Conservation (phyloP, 116 monocot genomes). For the Zostera marina region DNA sequence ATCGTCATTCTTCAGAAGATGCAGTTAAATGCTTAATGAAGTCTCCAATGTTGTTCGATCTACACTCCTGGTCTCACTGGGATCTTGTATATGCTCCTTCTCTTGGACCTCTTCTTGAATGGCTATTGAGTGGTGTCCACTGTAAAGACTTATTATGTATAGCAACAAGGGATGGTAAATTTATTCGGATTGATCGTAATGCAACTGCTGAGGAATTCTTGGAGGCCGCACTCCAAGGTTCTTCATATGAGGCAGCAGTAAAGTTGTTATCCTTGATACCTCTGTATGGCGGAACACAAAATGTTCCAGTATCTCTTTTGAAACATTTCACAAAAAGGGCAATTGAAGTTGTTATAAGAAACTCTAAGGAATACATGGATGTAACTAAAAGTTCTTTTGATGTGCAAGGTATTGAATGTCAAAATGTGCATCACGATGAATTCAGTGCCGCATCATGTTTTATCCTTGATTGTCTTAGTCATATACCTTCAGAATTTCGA, state of each 20-base stretch:
- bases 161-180: slow-evolving; percentile 61
- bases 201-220: slow-evolving; percentile 68
- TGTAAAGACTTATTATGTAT: slow-evolving; percentile 43
- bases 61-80: slow-evolving; percentile 86
- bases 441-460: slow-evolving; percentile 32
- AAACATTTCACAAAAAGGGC: slow-evolving; percentile 69
- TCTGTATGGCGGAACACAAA: slow-evolving; percentile 41
- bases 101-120: slow-evolving; percentile 64
- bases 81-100: slow-evolving; percentile 62
- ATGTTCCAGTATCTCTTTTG: slow-evolving; percentile 59
- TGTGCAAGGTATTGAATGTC: neutral
- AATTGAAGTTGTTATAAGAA: slow-evolving; percentile 40
- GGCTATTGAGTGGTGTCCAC: slow-evolving; percentile 37
- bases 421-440: slow-evolving; percentile 7
- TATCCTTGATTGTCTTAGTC: slow-evolving; percentile 63
- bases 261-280: slow-evolving; percentile 74
- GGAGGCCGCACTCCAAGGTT: slow-evolving; percentile 66
- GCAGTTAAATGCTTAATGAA: slow-evolving; percentile 63
- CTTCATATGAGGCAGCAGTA: slow-evolving; percentile 50
- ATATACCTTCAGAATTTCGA: slow-evolving; percentile 71
- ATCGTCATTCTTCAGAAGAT: slow-evolving; percentile 31
- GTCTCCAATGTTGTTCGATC: slow-evolving; percentile 83
- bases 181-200: slow-evolving; percentile 59
- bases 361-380: slow-evolving; percentile 20
- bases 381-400: slow-evolving; percentile 1